Conservation (phyloP, 257 asterid genomes). For the Solanum tarijense region DNA sequence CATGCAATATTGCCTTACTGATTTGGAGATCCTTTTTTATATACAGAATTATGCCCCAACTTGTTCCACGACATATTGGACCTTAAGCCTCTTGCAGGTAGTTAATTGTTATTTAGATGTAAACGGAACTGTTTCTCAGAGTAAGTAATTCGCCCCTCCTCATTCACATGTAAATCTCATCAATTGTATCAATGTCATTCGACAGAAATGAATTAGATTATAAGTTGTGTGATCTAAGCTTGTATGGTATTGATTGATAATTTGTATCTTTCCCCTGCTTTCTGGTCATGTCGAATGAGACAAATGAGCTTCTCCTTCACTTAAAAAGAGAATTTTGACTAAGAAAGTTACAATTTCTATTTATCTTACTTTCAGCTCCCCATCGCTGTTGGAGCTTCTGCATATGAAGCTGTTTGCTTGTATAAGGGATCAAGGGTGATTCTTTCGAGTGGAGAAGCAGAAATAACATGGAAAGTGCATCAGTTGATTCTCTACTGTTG, state of each 20-base stretch:
- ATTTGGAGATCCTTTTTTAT: neutral
- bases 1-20: neutral
- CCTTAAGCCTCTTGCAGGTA: constrained; percentile 41
- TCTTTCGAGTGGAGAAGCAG: constrained; percentile 28
- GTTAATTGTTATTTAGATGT: neutral
- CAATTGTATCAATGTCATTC: neutral
- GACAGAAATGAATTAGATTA: neutral
- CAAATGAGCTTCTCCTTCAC: neutral
- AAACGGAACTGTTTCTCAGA: neutral
- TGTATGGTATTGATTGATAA: neutral
- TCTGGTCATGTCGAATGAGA: neutral
- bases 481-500: constrained; percentile 39
- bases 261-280: neutral
- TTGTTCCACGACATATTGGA: constrained; percentile 44
- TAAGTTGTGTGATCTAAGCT: neutral
- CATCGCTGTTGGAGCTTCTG: constrained; percentile 42
- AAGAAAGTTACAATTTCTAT: neutral
- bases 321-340: neutral
- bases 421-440: constrained; percentile 40
- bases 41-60: constrained; percentile 32
- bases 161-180: neutral
- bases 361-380: constrained; percentile 30
- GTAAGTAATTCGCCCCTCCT: neutral
- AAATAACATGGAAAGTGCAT: constrained; percentile 30
- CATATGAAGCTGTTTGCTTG: constrained; percentile 39